Evolutionary conservation across 2,329 filamentous ascomycete species (phyloP).

Genomic region (Fusarium beomiforme): DNA sequence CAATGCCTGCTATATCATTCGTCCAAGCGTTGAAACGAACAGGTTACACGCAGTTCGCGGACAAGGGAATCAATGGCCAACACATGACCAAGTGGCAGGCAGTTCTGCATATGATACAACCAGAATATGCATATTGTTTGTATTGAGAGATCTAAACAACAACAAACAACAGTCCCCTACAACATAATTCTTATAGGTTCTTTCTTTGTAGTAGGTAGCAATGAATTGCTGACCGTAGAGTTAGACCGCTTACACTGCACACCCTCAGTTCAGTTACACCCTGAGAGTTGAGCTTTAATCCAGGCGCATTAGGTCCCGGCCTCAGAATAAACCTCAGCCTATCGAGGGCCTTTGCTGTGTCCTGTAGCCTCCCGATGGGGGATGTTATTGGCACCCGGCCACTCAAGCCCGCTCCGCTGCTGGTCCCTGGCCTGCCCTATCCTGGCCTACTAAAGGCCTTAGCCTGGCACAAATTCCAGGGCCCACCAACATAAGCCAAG

Average conservation of each 20-base stretch:
- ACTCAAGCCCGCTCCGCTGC: background rate
- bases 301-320: constrained; percentile 35
- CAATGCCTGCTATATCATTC: background rate
- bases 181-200: background rate
- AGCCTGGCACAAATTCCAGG: constrained; percentile 11
- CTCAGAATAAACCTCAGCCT: constrained; percentile 26
- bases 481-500: background rate
- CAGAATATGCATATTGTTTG: background rate
- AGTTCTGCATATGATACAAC: background rate
- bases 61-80: constrained; percentile 8
- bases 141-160: background rate
- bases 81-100: constrained; percentile 18
- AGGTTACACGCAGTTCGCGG: constrained; percentile 10
- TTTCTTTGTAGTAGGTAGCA: background rate
- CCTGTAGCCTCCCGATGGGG: constrained; percentile 31
- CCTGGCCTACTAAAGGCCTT: background rate
- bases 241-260: background rate
- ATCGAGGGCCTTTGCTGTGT: constrained; percentile 18
- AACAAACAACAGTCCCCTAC: background rate
- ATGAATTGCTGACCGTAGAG: background rate
- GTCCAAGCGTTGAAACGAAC: constrained; percentile 16
- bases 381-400: constrained; percentile 19
- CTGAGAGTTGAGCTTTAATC: constrained; percentile 12
- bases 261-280: background rate
- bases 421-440: constrained; percentile 2